phyloP scores from a whole-genome alignment of 2,329 filamentous ascomycete species.

The Podosphaera fusca region DNA sequence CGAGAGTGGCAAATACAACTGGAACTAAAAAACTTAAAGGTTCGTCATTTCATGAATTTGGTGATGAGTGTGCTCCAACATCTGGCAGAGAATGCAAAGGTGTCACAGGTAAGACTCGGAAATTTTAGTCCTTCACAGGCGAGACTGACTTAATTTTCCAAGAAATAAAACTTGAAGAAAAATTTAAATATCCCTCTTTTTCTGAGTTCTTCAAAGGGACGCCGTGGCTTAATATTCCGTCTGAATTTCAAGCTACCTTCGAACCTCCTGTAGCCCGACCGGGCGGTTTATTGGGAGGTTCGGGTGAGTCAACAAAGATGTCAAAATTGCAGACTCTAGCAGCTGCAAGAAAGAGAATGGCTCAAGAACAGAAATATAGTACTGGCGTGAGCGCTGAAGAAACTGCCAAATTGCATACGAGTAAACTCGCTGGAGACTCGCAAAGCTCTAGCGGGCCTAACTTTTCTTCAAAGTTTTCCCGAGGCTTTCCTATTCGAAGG shows the following conservation, averaged over 20 bases:
- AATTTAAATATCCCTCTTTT: slow-evolving; percentile 19
- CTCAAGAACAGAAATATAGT: slow-evolving; percentile 30
- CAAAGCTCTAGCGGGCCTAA: not conserved
- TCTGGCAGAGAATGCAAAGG: not conserved
- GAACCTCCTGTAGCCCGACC: slow-evolving; percentile 32
- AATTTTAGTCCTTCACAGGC: not conserved
- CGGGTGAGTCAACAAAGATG: slow-evolving; percentile 40
- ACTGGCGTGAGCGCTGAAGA: slow-evolving; percentile 6
- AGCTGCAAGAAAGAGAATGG: slow-evolving; percentile 65
- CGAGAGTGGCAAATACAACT: slow-evolving; percentile 10
- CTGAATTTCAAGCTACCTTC: slow-evolving; percentile 39
- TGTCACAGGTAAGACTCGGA: not conserved
- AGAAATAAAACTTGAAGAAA: slow-evolving; percentile 2
- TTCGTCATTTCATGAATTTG: slow-evolving; percentile 10
- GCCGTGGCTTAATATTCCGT: slow-evolving; percentile 60
- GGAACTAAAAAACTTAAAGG: slow-evolving; percentile 15
- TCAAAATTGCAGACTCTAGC: slow-evolving; percentile 85
- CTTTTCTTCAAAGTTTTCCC: not conserved
- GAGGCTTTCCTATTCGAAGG: slow-evolving; percentile 14
- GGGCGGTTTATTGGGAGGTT: slow-evolving; percentile 58
- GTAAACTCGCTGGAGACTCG: not conserved
- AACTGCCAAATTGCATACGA: slow-evolving; percentile 6
- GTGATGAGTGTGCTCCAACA: not conserved
- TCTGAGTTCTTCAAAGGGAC: slow-evolving; percentile 56
- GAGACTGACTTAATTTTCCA: not conserved